Conservation (phyloP, 2,329 filamentous ascomycete species). For the Aureobasidium lini region DNA sequence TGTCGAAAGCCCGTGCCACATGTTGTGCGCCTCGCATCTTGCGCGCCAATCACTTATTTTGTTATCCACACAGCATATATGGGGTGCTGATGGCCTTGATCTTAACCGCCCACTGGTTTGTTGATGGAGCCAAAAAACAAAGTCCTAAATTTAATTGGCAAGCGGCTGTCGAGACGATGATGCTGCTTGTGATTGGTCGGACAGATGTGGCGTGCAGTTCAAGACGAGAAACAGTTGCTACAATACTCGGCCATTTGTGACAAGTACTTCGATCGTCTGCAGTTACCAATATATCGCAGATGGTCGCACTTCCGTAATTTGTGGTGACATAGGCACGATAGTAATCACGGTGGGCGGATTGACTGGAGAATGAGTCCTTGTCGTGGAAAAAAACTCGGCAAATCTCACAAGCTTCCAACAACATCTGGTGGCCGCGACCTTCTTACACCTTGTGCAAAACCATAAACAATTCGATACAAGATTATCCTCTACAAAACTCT, state of each 20-base stretch:
- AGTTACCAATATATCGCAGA: background rate
- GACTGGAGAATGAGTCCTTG: no score
- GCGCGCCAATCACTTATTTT: background rate
- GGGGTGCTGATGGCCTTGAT: no score
- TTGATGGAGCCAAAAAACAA: background rate
- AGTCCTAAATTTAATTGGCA: background rate
- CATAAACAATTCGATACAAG: no score
- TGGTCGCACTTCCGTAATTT: no score
- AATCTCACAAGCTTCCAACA: no score
- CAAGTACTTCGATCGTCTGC: background rate
- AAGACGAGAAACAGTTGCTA: background rate
- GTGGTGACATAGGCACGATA: no score
- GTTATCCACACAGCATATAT: background rate
- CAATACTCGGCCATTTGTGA: background rate
- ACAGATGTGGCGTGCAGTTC: background rate
- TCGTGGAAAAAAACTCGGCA: no score
- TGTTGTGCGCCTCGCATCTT: background rate
- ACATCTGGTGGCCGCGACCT: no score
- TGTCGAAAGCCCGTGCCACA: conserved; percentile 9
- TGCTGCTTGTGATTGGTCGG: background rate
- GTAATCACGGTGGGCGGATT: no score
- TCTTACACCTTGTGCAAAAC: no score
- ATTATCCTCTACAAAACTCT: no score
- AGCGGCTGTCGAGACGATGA: background rate
- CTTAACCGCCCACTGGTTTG: background rate